phyloP scores from a whole-genome alignment of 176 grass and related monocot species.

The Hyparrhenia diplandra region DNA sequence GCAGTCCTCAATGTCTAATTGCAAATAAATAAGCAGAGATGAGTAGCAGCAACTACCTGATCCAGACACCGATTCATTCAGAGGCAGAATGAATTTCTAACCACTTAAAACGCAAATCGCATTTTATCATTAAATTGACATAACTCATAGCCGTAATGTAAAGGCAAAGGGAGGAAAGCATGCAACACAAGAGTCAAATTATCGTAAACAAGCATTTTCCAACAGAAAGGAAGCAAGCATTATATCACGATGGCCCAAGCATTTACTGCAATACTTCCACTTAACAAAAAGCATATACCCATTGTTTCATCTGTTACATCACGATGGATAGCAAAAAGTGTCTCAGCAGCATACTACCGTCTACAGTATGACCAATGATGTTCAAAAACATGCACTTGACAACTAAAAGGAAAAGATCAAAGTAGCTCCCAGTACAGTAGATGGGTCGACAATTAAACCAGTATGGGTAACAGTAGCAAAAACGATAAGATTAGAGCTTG shows the following conservation, averaged over 20 bases:
- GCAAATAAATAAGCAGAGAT: background rate
- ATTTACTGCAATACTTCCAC: background rate
- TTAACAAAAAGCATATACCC: background rate
- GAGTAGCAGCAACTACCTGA: too few relatives aligned
- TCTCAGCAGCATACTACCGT: background rate
- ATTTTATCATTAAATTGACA: too few relatives aligned
- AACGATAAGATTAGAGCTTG: slow-evolving; percentile 16
- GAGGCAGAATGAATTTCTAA: too few relatives aligned
- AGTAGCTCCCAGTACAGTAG: background rate
- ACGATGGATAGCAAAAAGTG: background rate
- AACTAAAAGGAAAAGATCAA: background rate
- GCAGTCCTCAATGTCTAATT: background rate
- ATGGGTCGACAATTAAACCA: background rate
- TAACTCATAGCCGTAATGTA: too few relatives aligned
- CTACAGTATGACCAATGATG: background rate
- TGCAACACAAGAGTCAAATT: background rate
- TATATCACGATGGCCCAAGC: background rate
- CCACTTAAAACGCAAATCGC: too few relatives aligned
- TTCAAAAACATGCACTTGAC: background rate
- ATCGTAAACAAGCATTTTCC: background rate
- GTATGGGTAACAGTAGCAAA: background rate
- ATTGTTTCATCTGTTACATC: slow-evolving; percentile 6
- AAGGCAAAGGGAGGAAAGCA: background rate
- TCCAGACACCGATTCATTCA: too few relatives aligned
- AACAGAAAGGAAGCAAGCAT: background rate